Conservation (phyloP, 1,284 basidiomycete genomes). For the Naganishia sp. region DNA sequence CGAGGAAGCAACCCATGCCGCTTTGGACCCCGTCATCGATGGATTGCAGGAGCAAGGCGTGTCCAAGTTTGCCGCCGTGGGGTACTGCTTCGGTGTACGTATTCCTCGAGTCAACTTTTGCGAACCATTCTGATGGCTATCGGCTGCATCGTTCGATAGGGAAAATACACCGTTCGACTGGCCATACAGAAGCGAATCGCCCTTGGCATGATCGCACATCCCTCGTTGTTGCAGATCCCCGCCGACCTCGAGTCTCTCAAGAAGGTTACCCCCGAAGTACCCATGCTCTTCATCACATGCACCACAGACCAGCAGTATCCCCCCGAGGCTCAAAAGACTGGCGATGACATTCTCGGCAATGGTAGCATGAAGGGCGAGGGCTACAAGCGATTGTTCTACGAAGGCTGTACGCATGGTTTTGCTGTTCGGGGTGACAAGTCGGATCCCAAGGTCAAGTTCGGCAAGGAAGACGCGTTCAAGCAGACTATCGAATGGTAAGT, state of each 20-base stretch:
- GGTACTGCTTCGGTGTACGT: constrained; percentile 69
- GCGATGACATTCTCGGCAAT: constrained; percentile 59
- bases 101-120: constrained; percentile 35
- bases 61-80: constrained; percentile 62
- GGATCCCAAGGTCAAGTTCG: constrained; percentile 45
- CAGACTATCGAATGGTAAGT: constrained; percentile 59
- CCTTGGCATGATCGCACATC: constrained; percentile 65
- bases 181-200: constrained; percentile 64
- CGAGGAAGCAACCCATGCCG: constrained; percentile 57
- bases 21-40: constrained; percentile 62
- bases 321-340: constrained; percentile 35
- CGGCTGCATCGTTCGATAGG: constrained; percentile 41
- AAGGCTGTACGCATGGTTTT: constrained; percentile 66
- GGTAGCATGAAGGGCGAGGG: constrained; percentile 60
- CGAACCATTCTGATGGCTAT: constrained; percentile 21
- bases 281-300: constrained; percentile 49
- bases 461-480: constrained; percentile 66
- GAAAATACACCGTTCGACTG: constrained; percentile 66
- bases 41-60: constrained; percentile 64
- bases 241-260: constrained; percentile 59
- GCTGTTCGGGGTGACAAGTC: constrained; percentile 59
- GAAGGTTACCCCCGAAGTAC: constrained; percentile 33
- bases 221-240: constrained; percentile 66
- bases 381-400: constrained; percentile 60
- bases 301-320: constrained; percentile 42